These are phyloP conservation scores for Rhododendron mucronatum DNA, from an alignment of 148 eudicot genomes.

Conservation along the genomic window DNA sequence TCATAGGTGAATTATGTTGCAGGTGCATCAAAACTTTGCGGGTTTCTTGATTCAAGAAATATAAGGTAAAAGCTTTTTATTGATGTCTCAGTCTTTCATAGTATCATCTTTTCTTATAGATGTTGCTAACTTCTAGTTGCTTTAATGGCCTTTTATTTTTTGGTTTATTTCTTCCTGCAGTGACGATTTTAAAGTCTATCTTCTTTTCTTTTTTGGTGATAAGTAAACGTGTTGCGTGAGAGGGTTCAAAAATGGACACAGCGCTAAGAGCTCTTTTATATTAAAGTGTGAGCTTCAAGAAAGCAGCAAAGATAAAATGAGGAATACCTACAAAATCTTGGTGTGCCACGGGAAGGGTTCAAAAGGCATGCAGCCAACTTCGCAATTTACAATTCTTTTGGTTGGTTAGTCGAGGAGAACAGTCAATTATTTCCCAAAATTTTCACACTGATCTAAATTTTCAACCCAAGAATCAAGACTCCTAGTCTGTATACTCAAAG, in stretches of 20 bases:
- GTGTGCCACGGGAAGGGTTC: not conserved
- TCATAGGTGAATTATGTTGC: constrained; percentile 36
- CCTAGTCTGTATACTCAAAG: not conserved
- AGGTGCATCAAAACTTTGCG: constrained; percentile 82
- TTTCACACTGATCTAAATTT: not conserved
- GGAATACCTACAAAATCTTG: not conserved
- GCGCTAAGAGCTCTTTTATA: not conserved
- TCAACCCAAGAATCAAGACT: not conserved
- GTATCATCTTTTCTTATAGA: not conserved
- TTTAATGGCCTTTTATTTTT: not conserved
- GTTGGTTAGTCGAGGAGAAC: not conserved
- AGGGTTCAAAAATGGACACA: not conserved
- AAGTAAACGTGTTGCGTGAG: not conserved
- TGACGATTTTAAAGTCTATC: not conserved
- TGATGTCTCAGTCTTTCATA: not conserved
- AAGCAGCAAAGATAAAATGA: not conserved
- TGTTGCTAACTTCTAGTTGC: constrained; percentile 4
- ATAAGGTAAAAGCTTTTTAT: constrained; percentile 40
- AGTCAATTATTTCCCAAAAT: not conserved
- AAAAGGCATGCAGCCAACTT: not conserved
- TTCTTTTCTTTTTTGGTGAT: not conserved
- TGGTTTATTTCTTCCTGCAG: not conserved
- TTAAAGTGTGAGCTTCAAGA: not conserved
- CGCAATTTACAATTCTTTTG: not conserved
- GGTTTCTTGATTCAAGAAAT: constrained; percentile 58